Evolutionary conservation across 257 asterid species (phyloP).

Genomic region (Solanum sparsipilum): DNA sequence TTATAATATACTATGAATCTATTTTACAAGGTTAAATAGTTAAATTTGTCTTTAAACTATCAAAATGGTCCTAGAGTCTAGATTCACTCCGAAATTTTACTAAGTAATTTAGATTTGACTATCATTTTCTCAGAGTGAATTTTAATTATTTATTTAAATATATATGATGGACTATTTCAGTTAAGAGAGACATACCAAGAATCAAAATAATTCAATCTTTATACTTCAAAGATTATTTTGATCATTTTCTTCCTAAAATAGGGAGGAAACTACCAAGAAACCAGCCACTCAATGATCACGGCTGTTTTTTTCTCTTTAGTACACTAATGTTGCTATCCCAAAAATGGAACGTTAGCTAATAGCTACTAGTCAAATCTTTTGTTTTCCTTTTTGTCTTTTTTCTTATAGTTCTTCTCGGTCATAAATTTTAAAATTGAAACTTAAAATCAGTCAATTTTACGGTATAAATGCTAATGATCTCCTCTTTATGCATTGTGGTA

Average conservation of each 20-base stretch:
- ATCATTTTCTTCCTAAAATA: neutral
- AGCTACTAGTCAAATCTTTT: neutral
- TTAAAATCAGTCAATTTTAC: too few relatives aligned
- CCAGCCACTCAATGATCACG: neutral
- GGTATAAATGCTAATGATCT: neutral
- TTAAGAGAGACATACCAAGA: neutral
- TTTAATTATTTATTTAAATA: too few relatives aligned
- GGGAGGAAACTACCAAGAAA: neutral
- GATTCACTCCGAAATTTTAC: too few relatives aligned
- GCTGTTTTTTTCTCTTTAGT: neutral
- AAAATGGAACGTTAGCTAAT: neutral
- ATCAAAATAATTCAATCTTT: neutral
- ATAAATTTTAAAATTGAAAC: too few relatives aligned
- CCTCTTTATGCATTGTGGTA: neutral
- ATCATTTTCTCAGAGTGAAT: too few relatives aligned
- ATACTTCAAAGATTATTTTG: neutral
- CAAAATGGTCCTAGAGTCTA: too few relatives aligned
- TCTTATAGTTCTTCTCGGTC: accelerated
- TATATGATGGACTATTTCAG: neutral
- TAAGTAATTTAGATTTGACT: too few relatives aligned
- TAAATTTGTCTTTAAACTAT: too few relatives aligned
- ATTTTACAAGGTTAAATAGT: neutral
- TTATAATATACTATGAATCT: neutral
- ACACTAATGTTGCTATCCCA: neutral
- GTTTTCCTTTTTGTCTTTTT: neutral